Percentiles rank a stretch among this genome's conserved stretches.
phyloP scores from a whole-genome alignment of 352 stramenopile genomes.

The Phytophthora crassamura region DNA sequence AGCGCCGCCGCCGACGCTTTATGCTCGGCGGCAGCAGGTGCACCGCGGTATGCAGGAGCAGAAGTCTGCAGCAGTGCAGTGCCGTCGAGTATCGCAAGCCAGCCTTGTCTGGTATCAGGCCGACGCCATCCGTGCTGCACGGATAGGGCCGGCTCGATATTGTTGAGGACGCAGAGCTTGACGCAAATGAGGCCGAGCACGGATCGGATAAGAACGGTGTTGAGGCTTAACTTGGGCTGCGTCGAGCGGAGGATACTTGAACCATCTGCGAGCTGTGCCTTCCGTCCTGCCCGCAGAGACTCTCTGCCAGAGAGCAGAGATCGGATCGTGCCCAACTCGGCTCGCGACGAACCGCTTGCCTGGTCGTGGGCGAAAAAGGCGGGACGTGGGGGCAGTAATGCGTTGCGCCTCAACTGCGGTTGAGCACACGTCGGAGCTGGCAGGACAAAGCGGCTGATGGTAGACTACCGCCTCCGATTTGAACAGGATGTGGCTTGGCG shows the following conservation, averaged over 20 bases:
- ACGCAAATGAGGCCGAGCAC: slow-evolving; percentile 17
- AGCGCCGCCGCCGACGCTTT: slow-evolving; percentile 24
- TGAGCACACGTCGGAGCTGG: slow-evolving; percentile 7
- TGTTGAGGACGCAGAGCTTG: slow-evolving; percentile 7
- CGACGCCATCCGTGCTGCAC: slow-evolving; percentile 8
- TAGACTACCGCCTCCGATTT: slow-evolving; percentile 39
- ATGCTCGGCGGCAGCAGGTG: slow-evolving; percentile 11
- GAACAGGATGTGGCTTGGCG: slow-evolving; percentile 25
- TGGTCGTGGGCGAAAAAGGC: slow-evolving; percentile 28
- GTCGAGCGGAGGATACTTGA: not conserved
- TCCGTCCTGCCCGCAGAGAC: slow-evolving; percentile 27
- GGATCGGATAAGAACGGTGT: slow-evolving; percentile 18
- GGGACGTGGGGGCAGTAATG: slow-evolving; percentile 32
- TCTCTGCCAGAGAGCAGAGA: too few relatives aligned
- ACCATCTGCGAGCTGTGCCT: slow-evolving; percentile 11
- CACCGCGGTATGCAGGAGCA: slow-evolving; percentile 22
- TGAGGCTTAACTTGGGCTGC: not conserved
- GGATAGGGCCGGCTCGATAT: slow-evolving; percentile 9
- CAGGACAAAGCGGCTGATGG: slow-evolving; percentile 22
- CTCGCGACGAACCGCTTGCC: slow-evolving; percentile 30
- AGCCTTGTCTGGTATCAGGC: slow-evolving; percentile 17
- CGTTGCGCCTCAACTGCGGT: slow-evolving; percentile 33
- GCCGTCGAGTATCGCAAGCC: slow-evolving; percentile 20
- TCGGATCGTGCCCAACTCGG: too few relatives aligned
- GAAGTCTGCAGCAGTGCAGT: slow-evolving; percentile 18